Evolutionary conservation across 108 stramenopile species (phyloP).

Genomic region (Discostella pseudostelligera): DNA sequence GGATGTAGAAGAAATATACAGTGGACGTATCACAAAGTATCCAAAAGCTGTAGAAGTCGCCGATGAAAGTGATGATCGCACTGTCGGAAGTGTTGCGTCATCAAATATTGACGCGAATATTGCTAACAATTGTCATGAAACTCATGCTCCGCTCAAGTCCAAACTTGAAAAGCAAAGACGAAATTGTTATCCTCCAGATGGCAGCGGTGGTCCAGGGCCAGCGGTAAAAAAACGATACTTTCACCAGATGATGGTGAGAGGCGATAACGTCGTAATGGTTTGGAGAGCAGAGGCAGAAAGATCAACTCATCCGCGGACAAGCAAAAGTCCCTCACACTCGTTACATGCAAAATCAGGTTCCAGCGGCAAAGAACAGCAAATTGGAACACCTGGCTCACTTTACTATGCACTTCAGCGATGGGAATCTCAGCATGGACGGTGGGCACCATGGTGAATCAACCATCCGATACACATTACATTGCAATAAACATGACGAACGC

Average conservation of each 20-base stretch:
- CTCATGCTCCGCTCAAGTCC: constrained; percentile 34
- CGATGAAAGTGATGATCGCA: constrained; percentile 44
- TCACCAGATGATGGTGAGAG: constrained; percentile 71
- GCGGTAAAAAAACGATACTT: constrained; percentile 60
- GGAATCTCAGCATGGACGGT: constrained; percentile 16
- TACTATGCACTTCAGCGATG: constrained; percentile 36
- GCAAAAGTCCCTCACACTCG: constrained; percentile 28
- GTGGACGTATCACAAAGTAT: constrained; percentile 36
- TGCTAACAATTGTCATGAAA: background rate
- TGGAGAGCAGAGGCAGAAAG: constrained; percentile 65
- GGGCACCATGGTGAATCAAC: background rate
- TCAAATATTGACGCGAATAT: background rate
- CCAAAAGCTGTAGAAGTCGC: constrained; percentile 28
- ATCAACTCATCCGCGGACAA: constrained; percentile 42
- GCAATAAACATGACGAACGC: no score
- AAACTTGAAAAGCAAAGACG: constrained; percentile 45
- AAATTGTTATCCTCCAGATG: constrained; percentile 39
- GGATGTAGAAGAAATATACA: constrained; percentile 78
- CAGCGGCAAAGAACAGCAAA: constrained; percentile 7
- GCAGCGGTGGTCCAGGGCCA: constrained; percentile 41
- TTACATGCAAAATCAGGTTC: constrained; percentile 11
- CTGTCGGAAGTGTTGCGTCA: constrained; percentile 15
- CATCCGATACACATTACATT: no score
- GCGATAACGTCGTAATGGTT: constrained; percentile 81
- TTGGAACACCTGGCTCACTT: constrained; percentile 43